phyloP scores from a whole-genome alignment of 2,329 filamentous ascomycete genomes.

The Mariannaea sp. region DNA sequence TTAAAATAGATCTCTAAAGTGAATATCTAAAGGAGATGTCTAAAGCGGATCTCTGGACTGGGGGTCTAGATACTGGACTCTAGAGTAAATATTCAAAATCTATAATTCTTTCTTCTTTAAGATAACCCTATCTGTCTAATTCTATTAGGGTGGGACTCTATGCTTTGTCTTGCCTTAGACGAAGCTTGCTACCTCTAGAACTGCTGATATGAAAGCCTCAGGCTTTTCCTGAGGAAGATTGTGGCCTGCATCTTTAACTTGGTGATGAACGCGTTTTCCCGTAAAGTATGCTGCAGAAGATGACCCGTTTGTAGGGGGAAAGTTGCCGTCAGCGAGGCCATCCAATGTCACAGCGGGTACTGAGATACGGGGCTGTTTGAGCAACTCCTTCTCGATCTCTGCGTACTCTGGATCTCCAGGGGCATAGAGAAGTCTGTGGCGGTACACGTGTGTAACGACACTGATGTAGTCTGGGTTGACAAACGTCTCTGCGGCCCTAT shows the following conservation, averaged over 20 bases:
- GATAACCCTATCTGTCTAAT: background rate
- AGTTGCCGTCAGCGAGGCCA: constrained; percentile 1
- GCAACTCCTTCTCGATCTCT: background rate
- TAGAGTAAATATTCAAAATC: too few relatives aligned
- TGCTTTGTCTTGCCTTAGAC: constrained; percentile 41
- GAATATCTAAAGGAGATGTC: too few relatives aligned
- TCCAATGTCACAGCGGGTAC: constrained; percentile 1
- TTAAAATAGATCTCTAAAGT: too few relatives aligned
- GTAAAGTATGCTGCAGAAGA: background rate
- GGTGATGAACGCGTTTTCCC: background rate
- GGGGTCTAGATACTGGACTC: too few relatives aligned
- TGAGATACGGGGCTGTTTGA: background rate
- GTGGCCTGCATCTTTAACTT: background rate
- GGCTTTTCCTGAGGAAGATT: constrained; percentile 7
- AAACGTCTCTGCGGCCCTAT: constrained; percentile 1
- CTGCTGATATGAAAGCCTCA: background rate
- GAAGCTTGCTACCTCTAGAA: constrained; percentile 5
- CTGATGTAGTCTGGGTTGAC: constrained; percentile 13
- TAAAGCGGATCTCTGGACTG: too few relatives aligned
- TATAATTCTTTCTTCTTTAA: too few relatives aligned
- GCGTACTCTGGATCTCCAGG: constrained; percentile 24
- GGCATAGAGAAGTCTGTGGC: constrained; percentile 28
- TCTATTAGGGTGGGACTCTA: too few relatives aligned
- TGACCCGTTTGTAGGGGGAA: constrained; percentile 3
- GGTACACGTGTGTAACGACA: constrained; percentile 16